Evolutionary conservation across 164 flowering plant species (phyloP).

Genomic region (Berberis thunbergii): DNA sequence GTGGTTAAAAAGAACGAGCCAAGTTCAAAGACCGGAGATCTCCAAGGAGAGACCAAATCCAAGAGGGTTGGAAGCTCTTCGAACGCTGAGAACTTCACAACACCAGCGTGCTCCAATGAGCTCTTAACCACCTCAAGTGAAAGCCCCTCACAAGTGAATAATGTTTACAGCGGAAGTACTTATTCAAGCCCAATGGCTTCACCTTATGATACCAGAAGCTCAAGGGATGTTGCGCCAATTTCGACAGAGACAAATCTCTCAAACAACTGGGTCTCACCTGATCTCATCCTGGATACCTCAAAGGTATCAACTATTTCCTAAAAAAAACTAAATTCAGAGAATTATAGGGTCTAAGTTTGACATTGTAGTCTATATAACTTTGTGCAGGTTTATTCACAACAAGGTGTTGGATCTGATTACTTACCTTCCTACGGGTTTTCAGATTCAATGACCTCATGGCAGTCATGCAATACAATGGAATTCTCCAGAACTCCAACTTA

Average conservation of each 20-base stretch:
- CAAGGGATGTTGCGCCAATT: slow-evolving; percentile 21
- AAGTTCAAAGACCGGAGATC: slow-evolving; percentile 24
- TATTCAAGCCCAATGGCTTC: slow-evolving; percentile 46
- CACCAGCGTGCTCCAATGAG: slow-evolving; percentile 23
- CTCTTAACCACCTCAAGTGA: slow-evolving; percentile 21
- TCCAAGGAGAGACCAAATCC: slow-evolving; percentile 27
- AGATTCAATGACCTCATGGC: slow-evolving; percentile 27
- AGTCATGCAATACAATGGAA: slow-evolving; percentile 21
- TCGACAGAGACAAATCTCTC: slow-evolving; percentile 16
- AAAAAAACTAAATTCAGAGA: neutral
- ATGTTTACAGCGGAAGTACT: slow-evolving; percentile 24
- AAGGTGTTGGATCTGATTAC: slow-evolving; percentile 19
- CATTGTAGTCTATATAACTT: neutral
- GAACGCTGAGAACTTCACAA: slow-evolving; percentile 18
- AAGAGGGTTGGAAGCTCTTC: slow-evolving; percentile 36
- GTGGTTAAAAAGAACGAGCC: slow-evolving; percentile 58
- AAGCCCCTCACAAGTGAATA: slow-evolving; percentile 23
- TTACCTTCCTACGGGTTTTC: slow-evolving; percentile 20
- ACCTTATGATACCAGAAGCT: slow-evolving; percentile 24
- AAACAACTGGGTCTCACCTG: slow-evolving; percentile 40
- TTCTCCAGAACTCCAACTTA: slow-evolving; percentile 35
- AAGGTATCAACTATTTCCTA: slow-evolving; percentile 27
- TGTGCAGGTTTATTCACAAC: slow-evolving; percentile 34
- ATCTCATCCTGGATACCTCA: slow-evolving; percentile 57
- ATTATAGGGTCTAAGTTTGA: too few species aligned